These are phyloP conservation scores for Trichophyton benhamiae DNA, from an alignment of 2,329 filamentous ascomycete species.

Conservation along the genomic window DNA sequence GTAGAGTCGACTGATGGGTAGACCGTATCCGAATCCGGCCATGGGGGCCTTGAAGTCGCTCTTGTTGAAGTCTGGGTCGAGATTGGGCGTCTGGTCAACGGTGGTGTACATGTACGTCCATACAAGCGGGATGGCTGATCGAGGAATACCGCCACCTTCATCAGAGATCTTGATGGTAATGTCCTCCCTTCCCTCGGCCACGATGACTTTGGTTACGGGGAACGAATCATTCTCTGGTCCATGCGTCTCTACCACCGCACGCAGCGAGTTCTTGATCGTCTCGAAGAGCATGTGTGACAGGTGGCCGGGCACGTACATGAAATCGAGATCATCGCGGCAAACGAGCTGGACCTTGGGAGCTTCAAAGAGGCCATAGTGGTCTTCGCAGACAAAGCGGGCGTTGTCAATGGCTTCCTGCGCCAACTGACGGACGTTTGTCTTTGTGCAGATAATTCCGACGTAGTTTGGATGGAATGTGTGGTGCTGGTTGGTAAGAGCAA, in stretches of 20 bases:
- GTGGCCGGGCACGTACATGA: conserved; percentile 99
- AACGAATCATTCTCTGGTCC: conserved; percentile 93
- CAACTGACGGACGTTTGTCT: conserved; percentile 89
- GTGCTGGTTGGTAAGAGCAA: conserved; percentile 87
- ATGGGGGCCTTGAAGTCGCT: conserved; percentile 98
- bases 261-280: conserved; percentile 94
- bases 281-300: conserved; percentile 99
- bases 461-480: conserved; percentile 83
- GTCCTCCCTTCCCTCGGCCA: conserved; percentile 94
- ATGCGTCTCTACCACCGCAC: conserved; percentile 90
- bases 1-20: conserved; percentile 88
- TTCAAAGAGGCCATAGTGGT: conserved; percentile 95
- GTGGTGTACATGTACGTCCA: conserved; percentile 99
- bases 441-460: conserved; percentile 97
- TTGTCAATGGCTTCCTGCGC: conserved; percentile 97
- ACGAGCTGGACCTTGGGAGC: conserved; percentile 93
- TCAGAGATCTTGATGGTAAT: conserved; percentile 98
- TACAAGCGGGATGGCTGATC: conserved; percentile 88
- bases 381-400: conserved; percentile 96
- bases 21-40: conserved; percentile 96
- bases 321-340: conserved; percentile 85
- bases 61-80: conserved; percentile 97
- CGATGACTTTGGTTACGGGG: conserved; percentile 91
- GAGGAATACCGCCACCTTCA: conserved; percentile 88
- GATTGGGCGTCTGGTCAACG: conserved; percentile 83